A percentile compares a stretch with the other conserved stretches of the same genome.
phyloP scores from a whole-genome alignment of 768 basidiomycete genomes.

The Candolleomyces aberdarensis region DNA sequence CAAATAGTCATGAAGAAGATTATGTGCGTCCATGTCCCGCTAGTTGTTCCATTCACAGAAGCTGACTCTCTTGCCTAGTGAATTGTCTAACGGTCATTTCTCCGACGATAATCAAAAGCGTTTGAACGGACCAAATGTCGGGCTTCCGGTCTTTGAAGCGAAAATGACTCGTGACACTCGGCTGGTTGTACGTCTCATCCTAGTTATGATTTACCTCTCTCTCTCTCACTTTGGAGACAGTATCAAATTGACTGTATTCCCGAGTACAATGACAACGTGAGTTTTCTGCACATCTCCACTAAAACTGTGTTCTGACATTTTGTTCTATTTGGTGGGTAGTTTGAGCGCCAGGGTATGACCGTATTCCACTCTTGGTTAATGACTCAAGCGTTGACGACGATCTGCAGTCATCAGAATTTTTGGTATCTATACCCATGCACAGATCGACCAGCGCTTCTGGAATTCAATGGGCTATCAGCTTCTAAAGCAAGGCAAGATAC shows the following conservation, averaged over 20 bases:
- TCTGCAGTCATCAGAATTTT: conserved; percentile 33
- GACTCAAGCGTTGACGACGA: too few species aligned
- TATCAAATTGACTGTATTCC: conserved; percentile 48
- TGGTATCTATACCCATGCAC: conserved; percentile 38
- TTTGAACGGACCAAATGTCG: conserved; percentile 39
- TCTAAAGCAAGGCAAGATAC: conserved; percentile 44
- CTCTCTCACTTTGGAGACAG: conserved; percentile 18
- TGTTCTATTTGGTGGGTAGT: conserved; percentile 11
- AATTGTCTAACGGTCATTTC: conserved; percentile 68
- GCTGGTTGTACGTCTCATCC: conserved; percentile 38
- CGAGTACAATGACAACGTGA: conserved; percentile 28
- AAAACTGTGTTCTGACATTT: too few species aligned
- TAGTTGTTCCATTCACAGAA: neutral
- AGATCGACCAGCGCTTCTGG: conserved; percentile 36
- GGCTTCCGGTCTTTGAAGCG: conserved; percentile 64
- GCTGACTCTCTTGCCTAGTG: conserved; percentile 32
- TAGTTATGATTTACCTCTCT: neutral
- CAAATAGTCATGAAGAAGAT: conserved; percentile 65
- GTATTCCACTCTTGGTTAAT: neutral
- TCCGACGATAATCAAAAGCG: conserved; percentile 67
- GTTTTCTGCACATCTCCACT: neutral
- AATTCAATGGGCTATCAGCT: conserved; percentile 35
- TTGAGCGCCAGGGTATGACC: conserved; percentile 27
- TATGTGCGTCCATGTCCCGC: conserved; percentile 35
- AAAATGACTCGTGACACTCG: conserved; percentile 57